Conservation (phyloP, 2,329 filamentous ascomycete genomes). For the Talaromyces amestolkiae region DNA sequence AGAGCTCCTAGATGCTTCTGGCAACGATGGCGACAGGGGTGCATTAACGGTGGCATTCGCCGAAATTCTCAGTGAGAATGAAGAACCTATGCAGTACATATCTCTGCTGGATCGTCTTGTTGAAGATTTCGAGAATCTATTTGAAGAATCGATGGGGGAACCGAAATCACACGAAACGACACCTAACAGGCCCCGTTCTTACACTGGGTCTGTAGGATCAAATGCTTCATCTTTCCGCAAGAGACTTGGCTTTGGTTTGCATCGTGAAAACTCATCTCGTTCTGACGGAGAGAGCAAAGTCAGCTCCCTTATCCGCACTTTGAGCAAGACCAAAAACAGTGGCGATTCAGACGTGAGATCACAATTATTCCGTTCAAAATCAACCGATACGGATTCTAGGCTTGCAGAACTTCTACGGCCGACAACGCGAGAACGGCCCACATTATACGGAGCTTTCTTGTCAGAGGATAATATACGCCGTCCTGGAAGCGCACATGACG, state of each 20-base stretch:
- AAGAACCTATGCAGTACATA: slow-evolving; percentile 76
- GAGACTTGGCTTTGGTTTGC: slow-evolving; percentile 77
- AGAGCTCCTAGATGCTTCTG: slow-evolving; percentile 82
- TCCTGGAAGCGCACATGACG: slow-evolving; percentile 49
- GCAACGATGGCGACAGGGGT: slow-evolving; percentile 86
- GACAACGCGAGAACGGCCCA: slow-evolving; percentile 55
- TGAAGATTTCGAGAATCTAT: slow-evolving; percentile 85
- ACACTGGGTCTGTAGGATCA: slow-evolving; percentile 74
- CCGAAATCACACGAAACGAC: slow-evolving; percentile 51
- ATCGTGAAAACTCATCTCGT: slow-evolving; percentile 73
- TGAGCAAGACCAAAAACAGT: slow-evolving; percentile 73
- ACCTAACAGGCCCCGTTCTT: slow-evolving; percentile 56
- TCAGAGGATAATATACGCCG: slow-evolving; percentile 48
- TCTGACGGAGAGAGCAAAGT: slow-evolving; percentile 66
- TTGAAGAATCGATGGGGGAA: slow-evolving; percentile 61
- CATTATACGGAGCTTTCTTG: slow-evolving; percentile 47
- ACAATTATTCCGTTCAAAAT: slow-evolving; percentile 68
- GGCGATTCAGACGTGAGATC: slow-evolving; percentile 66
- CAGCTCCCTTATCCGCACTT: slow-evolving; percentile 77
- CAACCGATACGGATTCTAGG: slow-evolving; percentile 66
- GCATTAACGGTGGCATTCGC: slow-evolving; percentile 85
- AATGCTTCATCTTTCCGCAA: slow-evolving; percentile 82
- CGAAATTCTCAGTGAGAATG: slow-evolving; percentile 76
- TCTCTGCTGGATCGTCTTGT: slow-evolving; percentile 85
- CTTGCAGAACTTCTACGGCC: slow-evolving; percentile 51